Percentiles rank a stretch among this genome's conserved stretches.
These are phyloP conservation scores for Exophiala viscosa DNA, from an alignment of 2,329 filamentous ascomycete genomes.

Conservation along the genomic window DNA sequence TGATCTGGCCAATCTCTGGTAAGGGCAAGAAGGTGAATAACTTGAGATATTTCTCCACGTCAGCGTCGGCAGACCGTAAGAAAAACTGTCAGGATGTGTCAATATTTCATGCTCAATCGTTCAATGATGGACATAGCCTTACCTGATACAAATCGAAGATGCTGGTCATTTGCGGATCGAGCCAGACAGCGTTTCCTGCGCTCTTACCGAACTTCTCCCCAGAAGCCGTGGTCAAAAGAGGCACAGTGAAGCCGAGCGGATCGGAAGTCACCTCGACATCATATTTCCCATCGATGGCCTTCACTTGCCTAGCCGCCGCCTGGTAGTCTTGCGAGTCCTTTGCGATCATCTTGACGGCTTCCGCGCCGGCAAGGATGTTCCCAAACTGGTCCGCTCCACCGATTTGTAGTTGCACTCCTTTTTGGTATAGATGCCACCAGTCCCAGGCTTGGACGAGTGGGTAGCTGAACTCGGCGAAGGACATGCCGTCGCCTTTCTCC, in stretches of 20 bases:
- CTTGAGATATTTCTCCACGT: slow-evolving; percentile 77
- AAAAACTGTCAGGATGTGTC: slow-evolving; percentile 64
- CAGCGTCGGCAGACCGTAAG: slow-evolving; percentile 72
- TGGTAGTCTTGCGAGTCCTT: slow-evolving; percentile 49
- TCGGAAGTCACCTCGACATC: slow-evolving; percentile 33
- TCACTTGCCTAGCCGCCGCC: slow-evolving; percentile 18
- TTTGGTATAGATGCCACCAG: slow-evolving; percentile 82
- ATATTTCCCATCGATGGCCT: slow-evolving; percentile 11
- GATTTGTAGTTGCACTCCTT: slow-evolving; percentile 75
- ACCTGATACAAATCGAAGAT: slow-evolving; percentile 80
- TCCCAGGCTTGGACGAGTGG: slow-evolving; percentile 94
- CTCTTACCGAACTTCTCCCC: slow-evolving; percentile 95
- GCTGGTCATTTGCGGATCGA: slow-evolving; percentile 75
- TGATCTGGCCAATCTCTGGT: slow-evolving; percentile 61
- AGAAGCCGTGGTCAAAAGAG: slow-evolving; percentile 77
- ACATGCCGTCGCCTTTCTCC: slow-evolving; percentile 85
- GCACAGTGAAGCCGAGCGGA: slow-evolving; percentile 85
- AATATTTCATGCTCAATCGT: background rate
- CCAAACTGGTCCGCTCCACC: slow-evolving; percentile 95
- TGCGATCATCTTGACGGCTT: slow-evolving; percentile 73
- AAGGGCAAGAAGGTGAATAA: slow-evolving; percentile 86
- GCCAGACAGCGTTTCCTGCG: slow-evolving; percentile 89
- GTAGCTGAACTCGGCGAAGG: slow-evolving; percentile 88
- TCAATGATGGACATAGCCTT: slow-evolving; percentile 23
- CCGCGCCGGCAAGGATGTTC: slow-evolving; percentile 88